Evolutionary conservation across 441 rosid genomes (phyloP), one percentile per base, ranked within the genome.

Genomic region (Theobroma grandiflorum): DNA sequence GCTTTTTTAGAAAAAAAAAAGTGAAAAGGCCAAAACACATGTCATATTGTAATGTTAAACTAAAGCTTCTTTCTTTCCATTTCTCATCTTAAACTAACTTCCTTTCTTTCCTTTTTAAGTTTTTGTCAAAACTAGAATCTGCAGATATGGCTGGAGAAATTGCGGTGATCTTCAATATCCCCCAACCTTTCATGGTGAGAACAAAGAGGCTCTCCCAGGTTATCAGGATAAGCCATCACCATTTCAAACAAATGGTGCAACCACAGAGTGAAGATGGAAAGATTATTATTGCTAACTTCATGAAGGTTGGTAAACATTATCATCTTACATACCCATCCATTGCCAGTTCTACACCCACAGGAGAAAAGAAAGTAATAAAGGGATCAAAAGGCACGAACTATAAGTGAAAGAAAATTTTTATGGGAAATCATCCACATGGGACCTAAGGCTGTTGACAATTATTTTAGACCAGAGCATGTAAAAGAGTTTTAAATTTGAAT

Each of bases 171-270:
- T 93, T 96, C 88, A 96, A 96, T 84, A 86, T 91, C 81, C 98
- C 98, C 43, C 99, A 96, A 79, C 99, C 98, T 53, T 93, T 89
- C 84, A 91, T 92, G 3, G 89, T 96, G 81, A 90, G 98, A 83
- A 96, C 98, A 62, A 89, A 87, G 74, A 86, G 94, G 82, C 98
- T 96, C 72, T 94, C 97, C 76, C 98, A 93, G 81, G 94, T 96
- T 78, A 90, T 94, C 77, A 81, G 94, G 82, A 87, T 96, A 35
- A 87, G 95, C 84, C 97, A 96, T 81, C 94, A 93, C 20, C 89
- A 84, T 72, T 86, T 93, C 82, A 91, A 93, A 90, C 94, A 91
- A 86, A 83, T 90, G 82, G 80, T 88, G 84, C 91, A 86, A 72
- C 89, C 88, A 79, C 79, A 84, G 2, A 88, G 84, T 38, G 78